Evolutionary conservation across 768 basidiomycete species (phyloP).

Genomic region (Xerocomus potaroensis): DNA sequence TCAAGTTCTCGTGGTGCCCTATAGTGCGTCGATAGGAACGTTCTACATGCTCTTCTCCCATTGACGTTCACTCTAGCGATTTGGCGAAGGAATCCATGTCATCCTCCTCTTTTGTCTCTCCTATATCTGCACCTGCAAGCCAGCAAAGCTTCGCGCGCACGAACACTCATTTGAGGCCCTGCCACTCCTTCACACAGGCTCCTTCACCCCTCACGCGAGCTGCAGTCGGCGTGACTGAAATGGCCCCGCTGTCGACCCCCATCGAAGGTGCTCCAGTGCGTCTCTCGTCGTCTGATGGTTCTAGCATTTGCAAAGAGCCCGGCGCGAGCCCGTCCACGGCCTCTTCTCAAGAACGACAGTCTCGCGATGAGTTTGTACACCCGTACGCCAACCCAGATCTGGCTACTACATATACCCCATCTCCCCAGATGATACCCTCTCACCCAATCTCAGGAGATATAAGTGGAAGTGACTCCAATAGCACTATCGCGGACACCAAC

Average conservation of each 20-base stretch:
- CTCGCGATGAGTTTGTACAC: slow-evolving; percentile 44
- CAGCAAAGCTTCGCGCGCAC: slow-evolving; percentile 41
- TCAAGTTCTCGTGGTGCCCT: slow-evolving; percentile 51
- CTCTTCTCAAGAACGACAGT: slow-evolving; percentile 33
- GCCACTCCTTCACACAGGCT: slow-evolving; percentile 6
- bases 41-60: neutral
- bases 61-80: slow-evolving; percentile 36
- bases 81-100: slow-evolving; percentile 61
- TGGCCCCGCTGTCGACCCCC: neutral
- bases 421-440: slow-evolving; percentile 25
- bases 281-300: slow-evolving; percentile 13
- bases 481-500: slow-evolving; percentile 46
- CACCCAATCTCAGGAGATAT: slow-evolving; percentile 32
- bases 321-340: slow-evolving; percentile 16
- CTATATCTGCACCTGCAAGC: slow-evolving; percentile 18
- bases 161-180: slow-evolving; percentile 4
- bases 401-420: slow-evolving; percentile 36
- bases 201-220: slow-evolving; percentile 6
- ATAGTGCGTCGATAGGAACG: slow-evolving; percentile 45
- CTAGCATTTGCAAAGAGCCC: slow-evolving; percentile 7
- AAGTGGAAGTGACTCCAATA: slow-evolving; percentile 46
- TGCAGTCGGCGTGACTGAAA: slow-evolving; percentile 9
- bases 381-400: slow-evolving; percentile 82
- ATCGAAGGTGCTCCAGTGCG: slow-evolving; percentile 1
- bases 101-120: slow-evolving; percentile 37